Evolutionary conservation across 306 rosid species (phyloP), one percentile per base, ranked within the genome.

Genomic region (Coriaria nepalensis): DNA sequence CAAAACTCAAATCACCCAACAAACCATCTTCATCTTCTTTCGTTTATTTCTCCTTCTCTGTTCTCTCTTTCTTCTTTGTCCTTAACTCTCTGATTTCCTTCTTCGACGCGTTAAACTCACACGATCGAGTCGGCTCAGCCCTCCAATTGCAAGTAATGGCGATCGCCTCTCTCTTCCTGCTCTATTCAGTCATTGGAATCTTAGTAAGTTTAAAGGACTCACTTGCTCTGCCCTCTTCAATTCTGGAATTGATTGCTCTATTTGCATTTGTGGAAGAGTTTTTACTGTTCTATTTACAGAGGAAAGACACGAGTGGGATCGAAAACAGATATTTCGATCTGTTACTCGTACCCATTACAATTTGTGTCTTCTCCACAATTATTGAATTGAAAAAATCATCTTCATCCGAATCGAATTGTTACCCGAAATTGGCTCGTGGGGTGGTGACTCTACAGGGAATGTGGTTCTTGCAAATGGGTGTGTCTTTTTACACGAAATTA

Each of bases 381-480:
- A 47, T 78, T 8, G 77, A 77, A 35, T 12, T 78, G 60, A 59
- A 42, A 9, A 59, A 42, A 9, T 59, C 75, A n/a, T 66, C 83
- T 0, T 59, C 75, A n/a, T 66, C 83, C 0, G 13, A 37, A 6
- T 81, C 76, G 50, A 43, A 8, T 47, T 14, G 58, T 2, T 20
- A 20, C 29, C 75, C 86, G 5, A 76, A 59, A 63, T 29, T 88
- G 63, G 79, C 60, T 2, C 86, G 93, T 11, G 95, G 80, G 55
- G 40, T 74, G 15, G 97, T 88, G 46, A 62, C 76, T 48, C 53
- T 84, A 4, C 95, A 88, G 15, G 97, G 97, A 2, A 60, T 72
- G 4, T 88, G 97, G 97, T 73, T 88, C 32, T 8, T 74, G 13
- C 97, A 88, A 59, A 88, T 81, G 78, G 90, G 90, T 9, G 2